Base-by-base conservation (phyloP, 164 flowering plant species). In the Sedum album region DNA sequence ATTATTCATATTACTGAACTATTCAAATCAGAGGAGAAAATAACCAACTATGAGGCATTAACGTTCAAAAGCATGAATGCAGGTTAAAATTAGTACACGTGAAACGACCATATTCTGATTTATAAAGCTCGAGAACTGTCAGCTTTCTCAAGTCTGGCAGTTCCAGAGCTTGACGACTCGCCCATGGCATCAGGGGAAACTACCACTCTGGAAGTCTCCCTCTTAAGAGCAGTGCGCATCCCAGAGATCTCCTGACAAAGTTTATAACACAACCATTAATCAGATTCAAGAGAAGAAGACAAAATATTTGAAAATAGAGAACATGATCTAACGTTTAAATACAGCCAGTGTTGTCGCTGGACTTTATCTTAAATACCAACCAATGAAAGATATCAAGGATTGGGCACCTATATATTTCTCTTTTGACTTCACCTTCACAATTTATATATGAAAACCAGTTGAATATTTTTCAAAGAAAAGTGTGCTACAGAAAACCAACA, bases 81-180 rank as follows among this genome's bases (percentile, higher is more conserved):
- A 55, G 31, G 30, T 31, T 55, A 31, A 23, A 25, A 55, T 9
- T 21, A 23, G 30, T 55, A 7, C 28, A 55, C 11, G 26, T 25
- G 31, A 9, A 44, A 31, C 0, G 4, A 42, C 65, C 31, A 65
- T 55, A 35, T 11, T 53, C 33, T 57, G 33, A 70, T 28, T 66
- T 76, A 78, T 23, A 76, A 68, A 55, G 72, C 80, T 20, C 78
- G 77, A 38, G 77, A 86, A 74, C 83, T 82, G 72, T 84, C 90
- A 18, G 74, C 55, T 77, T 80, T 81, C 31, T 87, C 91, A 60
- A 76, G 82, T 76, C 82, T 80, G 1, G 81, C 78, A 6, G 83
- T 78, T 36, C 93, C 86, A 41, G 97, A 92, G 82, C 92, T 86
- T 18, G 97, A 92, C 2, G 97, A 81, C 69, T 88, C 93, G 10